Conservation (phyloP, 257 asterid species). For the Nicotiana obtusifolia region DNA sequence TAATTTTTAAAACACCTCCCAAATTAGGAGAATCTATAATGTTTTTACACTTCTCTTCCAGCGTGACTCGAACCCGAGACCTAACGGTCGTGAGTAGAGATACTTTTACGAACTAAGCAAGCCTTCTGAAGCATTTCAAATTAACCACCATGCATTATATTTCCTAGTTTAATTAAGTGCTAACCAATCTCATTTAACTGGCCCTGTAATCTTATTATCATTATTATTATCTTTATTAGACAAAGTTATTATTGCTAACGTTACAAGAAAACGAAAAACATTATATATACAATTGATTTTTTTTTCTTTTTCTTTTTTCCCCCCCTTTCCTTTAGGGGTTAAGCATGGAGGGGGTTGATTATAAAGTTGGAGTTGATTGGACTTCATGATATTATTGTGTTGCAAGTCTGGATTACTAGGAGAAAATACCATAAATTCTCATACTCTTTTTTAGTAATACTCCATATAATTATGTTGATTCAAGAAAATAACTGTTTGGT, state of each 20-base stretch:
- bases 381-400: conserved; percentile 9
- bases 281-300: neutral
- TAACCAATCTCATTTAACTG: neutral
- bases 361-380: conserved; percentile 7
- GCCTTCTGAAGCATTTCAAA: too few species aligned
- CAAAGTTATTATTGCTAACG: conserved; percentile 5
- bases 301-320: neutral
- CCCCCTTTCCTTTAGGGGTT: neutral
- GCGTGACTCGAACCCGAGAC: too few species aligned
- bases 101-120: too few species aligned
- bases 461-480: neutral
- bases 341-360: neutral
- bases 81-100: too few species aligned
- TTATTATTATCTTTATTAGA: neutral
- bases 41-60: too few species aligned
- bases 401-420: neutral
- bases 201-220: conserved; percentile 4
- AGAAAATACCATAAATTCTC: neutral
- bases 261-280: neutral
- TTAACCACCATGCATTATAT: neutral
- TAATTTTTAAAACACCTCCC: too few species aligned
- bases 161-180: neutral
- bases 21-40: too few species aligned
- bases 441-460: neutral
- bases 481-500: neutral